Base-by-base conservation (phyloP, 2,329 filamentous ascomycete genomes). In the Diaporthe destruens region DNA sequence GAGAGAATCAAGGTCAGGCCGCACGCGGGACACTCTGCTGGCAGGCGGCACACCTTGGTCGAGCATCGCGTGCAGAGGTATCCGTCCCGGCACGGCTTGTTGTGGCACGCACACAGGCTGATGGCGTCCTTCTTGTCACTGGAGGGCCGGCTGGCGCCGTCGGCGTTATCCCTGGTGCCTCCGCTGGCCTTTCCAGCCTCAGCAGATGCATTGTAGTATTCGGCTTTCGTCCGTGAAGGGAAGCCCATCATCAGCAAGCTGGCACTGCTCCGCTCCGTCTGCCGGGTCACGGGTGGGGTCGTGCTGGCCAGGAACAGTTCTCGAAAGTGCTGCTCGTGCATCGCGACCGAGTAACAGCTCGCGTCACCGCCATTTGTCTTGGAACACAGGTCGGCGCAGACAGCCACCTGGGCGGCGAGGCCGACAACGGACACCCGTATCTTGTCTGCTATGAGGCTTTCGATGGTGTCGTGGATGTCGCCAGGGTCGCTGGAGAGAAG, bases 221-320 rank as follows among this genome's bases (percentile, higher is more conserved):
- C 73, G n/a, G 73, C 69, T 54, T 96, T 90, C 2, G 93, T 93
- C 49, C 95, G 90, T 7, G 94, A 97, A 0, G 96, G 96, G 79
- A 99, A 99, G 6, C 96, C 96, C 96, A 99, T 99, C 93, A 97
- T 97, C 34, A 99, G 89, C 53, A 99, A 85, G 70, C 89, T 91
- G 1, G 90, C 87, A 11, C 87, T 87, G 74, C 85, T 87, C 77
- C 89, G 87, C 75, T 89, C 87, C 53, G 84, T 82, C 3, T 91
- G 89, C 70, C 93, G 90, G 16, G 95, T 94, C 23, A 95, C 92
- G 0, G 96, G 96, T 0, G 96, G 96, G 2, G 94, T 98, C 0
- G 96, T 98, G 61, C 93, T 90, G 23, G 91, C 91, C 80, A 98
- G 92, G 74, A 98, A 88, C n/a, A 98, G 87, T 78, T 98, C 95